A percentile compares a stretch with the other conserved stretches of the same genome.
These are phyloP conservation scores for Acacia crassicarpa DNA, from an alignment of 306 rosid genomes.

Conservation along the genomic window DNA sequence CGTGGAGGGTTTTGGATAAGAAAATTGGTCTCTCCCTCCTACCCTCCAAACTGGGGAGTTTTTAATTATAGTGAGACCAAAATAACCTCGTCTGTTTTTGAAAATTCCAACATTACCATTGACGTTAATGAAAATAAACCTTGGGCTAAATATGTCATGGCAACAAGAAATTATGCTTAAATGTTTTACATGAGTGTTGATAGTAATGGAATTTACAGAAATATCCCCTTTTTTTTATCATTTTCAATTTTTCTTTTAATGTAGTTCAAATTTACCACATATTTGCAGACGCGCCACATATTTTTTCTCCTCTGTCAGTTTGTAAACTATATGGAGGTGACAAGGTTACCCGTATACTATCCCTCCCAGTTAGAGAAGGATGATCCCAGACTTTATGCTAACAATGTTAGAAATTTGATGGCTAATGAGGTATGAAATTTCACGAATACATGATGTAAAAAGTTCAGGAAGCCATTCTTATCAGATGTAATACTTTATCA, in stretches of 20 bases:
- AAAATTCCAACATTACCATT: neutral
- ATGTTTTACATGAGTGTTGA: neutral
- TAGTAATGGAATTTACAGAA: constrained; percentile 1
- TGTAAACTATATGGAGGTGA: constrained; percentile 84
- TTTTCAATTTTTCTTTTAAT: neutral
- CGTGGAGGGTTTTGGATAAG: neutral
- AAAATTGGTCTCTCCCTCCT: neutral
- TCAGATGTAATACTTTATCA: neutral
- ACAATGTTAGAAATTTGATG: constrained; percentile 76
- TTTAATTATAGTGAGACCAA: neutral
- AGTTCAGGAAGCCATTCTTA: neutral
- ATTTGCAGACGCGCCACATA: constrained; percentile 75
- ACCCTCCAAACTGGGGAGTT: neutral
- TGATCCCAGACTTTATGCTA: constrained; percentile 71
- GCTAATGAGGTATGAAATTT: constrained; percentile 71
- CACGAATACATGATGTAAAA: constrained; percentile 1
- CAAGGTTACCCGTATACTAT: constrained; percentile 60
- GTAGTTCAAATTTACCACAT: constrained; percentile 10
- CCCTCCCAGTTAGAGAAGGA: constrained; percentile 83
- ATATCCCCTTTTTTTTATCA: neutral
- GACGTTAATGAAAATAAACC: neutral
- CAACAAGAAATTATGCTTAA: neutral
- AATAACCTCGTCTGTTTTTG: neutral
- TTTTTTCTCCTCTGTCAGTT: constrained; percentile 83
- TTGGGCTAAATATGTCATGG: neutral